phyloP scores from a whole-genome alignment of 495 filamentous ascomycete genomes.

The Neurospora cerealis region DNA sequence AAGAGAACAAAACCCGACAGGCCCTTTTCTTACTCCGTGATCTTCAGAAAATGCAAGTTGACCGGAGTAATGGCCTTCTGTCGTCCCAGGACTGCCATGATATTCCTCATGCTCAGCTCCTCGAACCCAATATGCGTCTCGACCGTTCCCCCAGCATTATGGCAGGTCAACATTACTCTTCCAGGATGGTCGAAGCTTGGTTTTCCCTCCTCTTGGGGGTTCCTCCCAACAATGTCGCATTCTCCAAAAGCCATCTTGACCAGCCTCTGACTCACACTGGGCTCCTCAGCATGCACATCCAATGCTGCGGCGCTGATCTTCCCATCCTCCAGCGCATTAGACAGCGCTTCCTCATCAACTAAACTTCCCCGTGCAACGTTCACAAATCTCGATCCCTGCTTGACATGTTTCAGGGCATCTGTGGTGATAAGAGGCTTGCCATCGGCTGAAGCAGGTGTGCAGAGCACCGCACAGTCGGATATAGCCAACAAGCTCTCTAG shows the following conservation, averaged over 20 bases:
- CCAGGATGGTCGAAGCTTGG: constrained; percentile 3
- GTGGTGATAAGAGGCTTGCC: constrained; percentile 47
- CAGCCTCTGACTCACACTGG: constrained; percentile 37
- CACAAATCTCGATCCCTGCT: constrained; percentile 50
- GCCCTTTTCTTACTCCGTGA: background rate
- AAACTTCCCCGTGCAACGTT: constrained; percentile 65
- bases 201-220: constrained; percentile 9
- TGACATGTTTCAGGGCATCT: constrained; percentile 41
- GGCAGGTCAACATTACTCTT: constrained; percentile 51
- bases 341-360: constrained; percentile 59
- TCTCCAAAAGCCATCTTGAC: constrained; percentile 27
- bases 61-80: constrained; percentile 52
- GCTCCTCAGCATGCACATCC: constrained; percentile 60
- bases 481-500: constrained; percentile 44
- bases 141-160: constrained; percentile 63
- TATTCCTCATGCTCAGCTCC: constrained; percentile 61
- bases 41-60: constrained; percentile 46
- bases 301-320: constrained; percentile 47
- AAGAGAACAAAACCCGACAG: no score
- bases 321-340: constrained; percentile 49
- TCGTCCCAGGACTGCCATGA: constrained; percentile 47
- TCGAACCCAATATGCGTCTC: constrained; percentile 68
- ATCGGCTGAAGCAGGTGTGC: constrained; percentile 48
- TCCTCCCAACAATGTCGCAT: background rate
- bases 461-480: constrained; percentile 58